These are phyloP conservation scores for Thelephora terrestris DNA, from an alignment of 1,284 basidiomycete species.

Conservation along the genomic window DNA sequence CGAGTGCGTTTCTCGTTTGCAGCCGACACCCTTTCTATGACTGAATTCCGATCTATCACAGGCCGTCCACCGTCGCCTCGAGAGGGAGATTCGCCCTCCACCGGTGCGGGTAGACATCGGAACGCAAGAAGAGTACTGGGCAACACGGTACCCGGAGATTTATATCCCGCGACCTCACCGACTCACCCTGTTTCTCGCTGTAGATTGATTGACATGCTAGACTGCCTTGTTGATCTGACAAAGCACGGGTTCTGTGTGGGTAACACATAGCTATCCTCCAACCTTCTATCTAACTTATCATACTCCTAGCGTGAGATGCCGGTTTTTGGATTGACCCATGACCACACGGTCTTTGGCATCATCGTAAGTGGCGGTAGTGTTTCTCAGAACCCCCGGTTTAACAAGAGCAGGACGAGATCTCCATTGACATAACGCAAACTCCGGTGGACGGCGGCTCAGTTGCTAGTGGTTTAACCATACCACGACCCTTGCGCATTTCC, in stretches of 20 bases:
- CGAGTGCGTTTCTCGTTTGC: slow-evolving; percentile 32
- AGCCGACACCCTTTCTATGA: background rate
- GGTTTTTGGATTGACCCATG: slow-evolving; percentile 57
- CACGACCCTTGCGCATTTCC: slow-evolving; percentile 38
- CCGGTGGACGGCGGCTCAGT: slow-evolving; percentile 12
- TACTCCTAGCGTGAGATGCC: slow-evolving; percentile 55
- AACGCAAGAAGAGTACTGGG: slow-evolving; percentile 65
- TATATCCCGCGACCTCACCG: background rate
- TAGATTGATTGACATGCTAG: slow-evolving; percentile 58
- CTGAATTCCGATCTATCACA: slow-evolving; percentile 14
- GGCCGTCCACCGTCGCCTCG: slow-evolving; percentile 73
- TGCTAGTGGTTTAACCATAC: slow-evolving; percentile 16
- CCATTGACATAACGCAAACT: slow-evolving; percentile 13
- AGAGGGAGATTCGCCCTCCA: slow-evolving; percentile 61
- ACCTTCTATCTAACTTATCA: background rate
- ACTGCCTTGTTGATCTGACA: slow-evolving; percentile 39
- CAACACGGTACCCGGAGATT: slow-evolving; percentile 37
- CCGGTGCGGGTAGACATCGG: slow-evolving; percentile 39
- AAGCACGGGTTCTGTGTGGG: slow-evolving; percentile 38
- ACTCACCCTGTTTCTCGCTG: slow-evolving; percentile 1
- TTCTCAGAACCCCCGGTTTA: background rate
- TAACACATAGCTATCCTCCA: background rate
- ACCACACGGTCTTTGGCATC: slow-evolving; percentile 47
- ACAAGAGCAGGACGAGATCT: slow-evolving; percentile 39
- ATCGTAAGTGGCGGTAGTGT: slow-evolving; percentile 36